Evolutionary conservation across 257 asterid species (phyloP).

Genomic region (Nicotiana benthamiana): DNA sequence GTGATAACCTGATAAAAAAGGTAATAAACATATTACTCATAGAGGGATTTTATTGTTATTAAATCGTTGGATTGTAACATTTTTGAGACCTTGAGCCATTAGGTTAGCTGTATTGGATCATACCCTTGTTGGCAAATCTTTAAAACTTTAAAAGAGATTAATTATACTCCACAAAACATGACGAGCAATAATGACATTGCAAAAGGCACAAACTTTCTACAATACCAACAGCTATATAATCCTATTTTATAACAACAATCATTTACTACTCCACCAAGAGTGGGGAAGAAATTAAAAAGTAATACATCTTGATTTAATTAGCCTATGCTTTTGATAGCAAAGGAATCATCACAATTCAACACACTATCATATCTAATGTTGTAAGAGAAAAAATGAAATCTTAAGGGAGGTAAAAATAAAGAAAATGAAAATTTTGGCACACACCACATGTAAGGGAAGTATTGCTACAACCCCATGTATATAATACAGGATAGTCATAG

Average conservation of each 20-base stretch:
- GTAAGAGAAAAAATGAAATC: slow-evolving; percentile 8
- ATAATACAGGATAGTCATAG: slow-evolving; percentile 38
- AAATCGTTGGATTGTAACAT: neutral
- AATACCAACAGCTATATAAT: neutral
- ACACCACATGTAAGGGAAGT: slow-evolving; percentile 37
- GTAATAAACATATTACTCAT: too few species aligned
- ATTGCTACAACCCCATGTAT: slow-evolving; percentile 43
- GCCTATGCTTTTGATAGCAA: slow-evolving; percentile 37
- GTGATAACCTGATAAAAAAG: too few species aligned
- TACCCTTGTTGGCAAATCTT: neutral
- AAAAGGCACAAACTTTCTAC: neutral
- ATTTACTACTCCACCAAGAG: slow-evolving; percentile 11
- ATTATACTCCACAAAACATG: slow-evolving; percentile 17
- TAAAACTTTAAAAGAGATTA: neutral
- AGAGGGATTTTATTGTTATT: neutral
- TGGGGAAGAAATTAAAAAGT: slow-evolving; percentile 1
- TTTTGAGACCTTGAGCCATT: neutral
- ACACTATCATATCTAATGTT: slow-evolving; percentile 38
- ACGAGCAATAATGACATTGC: slow-evolving; percentile 23
- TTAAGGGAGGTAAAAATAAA: neutral
- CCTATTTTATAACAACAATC: slow-evolving; percentile 10
- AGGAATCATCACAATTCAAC: slow-evolving; percentile 49
- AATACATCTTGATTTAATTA: slow-evolving; percentile 27
- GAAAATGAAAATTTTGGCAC: slow-evolving; percentile 20
- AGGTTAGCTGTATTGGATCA: neutral